phyloP scores from a whole-genome alignment of 2,329 filamentous ascomycete species.

The Westerdykella sp. region DNA sequence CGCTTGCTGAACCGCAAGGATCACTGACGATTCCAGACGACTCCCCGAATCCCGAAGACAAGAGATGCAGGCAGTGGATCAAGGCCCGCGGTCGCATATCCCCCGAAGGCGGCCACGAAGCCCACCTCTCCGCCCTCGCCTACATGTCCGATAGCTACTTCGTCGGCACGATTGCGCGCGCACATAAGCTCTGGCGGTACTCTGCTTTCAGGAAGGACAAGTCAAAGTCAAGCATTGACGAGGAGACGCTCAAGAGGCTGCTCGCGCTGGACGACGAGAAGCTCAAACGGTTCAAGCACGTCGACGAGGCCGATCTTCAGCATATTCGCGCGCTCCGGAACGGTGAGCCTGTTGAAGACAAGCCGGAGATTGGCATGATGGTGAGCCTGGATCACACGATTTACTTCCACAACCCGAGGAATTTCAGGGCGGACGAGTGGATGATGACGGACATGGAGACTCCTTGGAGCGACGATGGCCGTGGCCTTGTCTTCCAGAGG shows the following conservation, averaged over 20 bases:
- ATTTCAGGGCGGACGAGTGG: conserved; percentile 58
- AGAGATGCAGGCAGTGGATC: conserved; percentile 64
- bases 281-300: conserved; percentile 37
- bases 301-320: conserved; percentile 49
- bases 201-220: conserved; percentile 42
- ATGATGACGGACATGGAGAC: conserved; percentile 75
- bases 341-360: conserved; percentile 41
- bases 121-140: conserved; percentile 80
- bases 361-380: conserved; percentile 72
- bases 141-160: conserved; percentile 94
- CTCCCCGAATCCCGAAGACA: conserved; percentile 53
- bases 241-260: conserved; percentile 41
- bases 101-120: conserved; percentile 64
- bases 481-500: conserved; percentile 68
- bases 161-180: conserved; percentile 77
- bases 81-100: conserved; percentile 69
- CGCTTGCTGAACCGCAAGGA: background rate
- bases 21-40: conserved; percentile 32
- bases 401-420: conserved; percentile 48
- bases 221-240: conserved; percentile 35
- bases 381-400: conserved; percentile 69
- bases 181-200: conserved; percentile 75
- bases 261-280: conserved; percentile 42
- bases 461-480: conserved; percentile 71
- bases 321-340: conserved; percentile 30